Percentiles rank a stretch among this genome's conserved stretches.
Conservation (phyloP, 257 asterid genomes). For the Perilla frutescens region DNA sequence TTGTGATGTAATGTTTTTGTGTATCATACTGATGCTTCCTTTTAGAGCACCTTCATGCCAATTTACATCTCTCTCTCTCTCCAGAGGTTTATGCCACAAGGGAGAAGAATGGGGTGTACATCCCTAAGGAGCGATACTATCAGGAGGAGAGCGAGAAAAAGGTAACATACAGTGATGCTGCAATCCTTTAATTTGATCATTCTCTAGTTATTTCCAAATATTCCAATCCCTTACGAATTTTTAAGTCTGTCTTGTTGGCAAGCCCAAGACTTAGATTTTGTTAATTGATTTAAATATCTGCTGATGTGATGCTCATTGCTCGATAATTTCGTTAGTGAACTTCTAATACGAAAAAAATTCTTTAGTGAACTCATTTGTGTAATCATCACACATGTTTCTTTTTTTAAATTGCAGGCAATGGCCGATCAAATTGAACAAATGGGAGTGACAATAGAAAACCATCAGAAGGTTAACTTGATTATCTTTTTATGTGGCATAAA, state of each 20-base stretch:
- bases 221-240: neutral
- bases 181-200: neutral
- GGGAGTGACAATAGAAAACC: constrained; percentile 70
- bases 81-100: constrained; percentile 89
- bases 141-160: constrained; percentile 85
- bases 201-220: neutral
- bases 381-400: neutral
- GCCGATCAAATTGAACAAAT: constrained; percentile 84
- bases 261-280: constrained; percentile 1
- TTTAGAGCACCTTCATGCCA: neutral
- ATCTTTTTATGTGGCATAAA: constrained; percentile 8
- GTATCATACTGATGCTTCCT: neutral
- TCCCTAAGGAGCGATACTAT: constrained; percentile 82
- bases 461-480: constrained; percentile 59
- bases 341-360: neutral
- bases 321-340: neutral
- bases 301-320: neutral
- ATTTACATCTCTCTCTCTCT: neutral
- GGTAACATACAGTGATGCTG: constrained; percentile 42
- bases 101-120: constrained; percentile 85
- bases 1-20: neutral
- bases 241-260: neutral
- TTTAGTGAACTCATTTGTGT: neutral
- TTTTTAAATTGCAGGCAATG: constrained; percentile 61
- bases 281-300: neutral